Evolutionary conservation across 1,284 basidiomycete species (phyloP), one percentile per base, ranked within the genome.

Genomic region (Ustilago curta): DNA sequence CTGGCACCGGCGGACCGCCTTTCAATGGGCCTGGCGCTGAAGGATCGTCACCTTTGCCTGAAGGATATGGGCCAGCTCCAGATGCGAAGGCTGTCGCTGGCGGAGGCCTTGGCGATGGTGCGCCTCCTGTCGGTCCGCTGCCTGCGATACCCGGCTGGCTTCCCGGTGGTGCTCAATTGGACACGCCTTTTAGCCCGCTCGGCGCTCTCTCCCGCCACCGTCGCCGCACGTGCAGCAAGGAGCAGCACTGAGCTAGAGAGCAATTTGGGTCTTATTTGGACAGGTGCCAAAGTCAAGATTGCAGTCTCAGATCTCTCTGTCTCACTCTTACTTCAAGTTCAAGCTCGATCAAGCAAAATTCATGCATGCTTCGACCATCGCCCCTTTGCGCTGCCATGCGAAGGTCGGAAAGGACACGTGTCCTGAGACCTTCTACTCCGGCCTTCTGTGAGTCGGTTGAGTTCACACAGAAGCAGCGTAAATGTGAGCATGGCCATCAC

Each of bases 191-290:
- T 2, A 27, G 8, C 29, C 57, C 31, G 4, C 31, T 31, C 8
- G 27, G 31, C 31, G 31, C 19, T 27, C 50, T 47, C 27, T 29
- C 50, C 23, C 50, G 58, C 7, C 58, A 61, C 29, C 51, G 51
- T 29, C 59, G 51, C 25, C 19, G 45, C 9, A 25, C 31, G 18
- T 61, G 59, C 21, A 25, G 4, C 12, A 25, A 2, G 3, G 39
- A n/a, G 9, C 40, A 53, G 51, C 23, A 53, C 35, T 8, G 16
- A 21, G 35, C 16, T 14, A 1, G 14, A 2, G 14, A 14, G 35
- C n/a, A 8, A 18, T 27, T 18, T 32, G n/a, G n/a, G 19, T 29
- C 37, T 40, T 29, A 27, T 18, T 42, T 37, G 16, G 25, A 53
- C 51, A 42, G 51, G 39, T 53, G 51, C 39, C 39, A 37, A 29